These are phyloP conservation scores for Elongisporangium anandrum DNA, from an alignment of 352 stramenopile genomes.

Conservation along the genomic window DNA sequence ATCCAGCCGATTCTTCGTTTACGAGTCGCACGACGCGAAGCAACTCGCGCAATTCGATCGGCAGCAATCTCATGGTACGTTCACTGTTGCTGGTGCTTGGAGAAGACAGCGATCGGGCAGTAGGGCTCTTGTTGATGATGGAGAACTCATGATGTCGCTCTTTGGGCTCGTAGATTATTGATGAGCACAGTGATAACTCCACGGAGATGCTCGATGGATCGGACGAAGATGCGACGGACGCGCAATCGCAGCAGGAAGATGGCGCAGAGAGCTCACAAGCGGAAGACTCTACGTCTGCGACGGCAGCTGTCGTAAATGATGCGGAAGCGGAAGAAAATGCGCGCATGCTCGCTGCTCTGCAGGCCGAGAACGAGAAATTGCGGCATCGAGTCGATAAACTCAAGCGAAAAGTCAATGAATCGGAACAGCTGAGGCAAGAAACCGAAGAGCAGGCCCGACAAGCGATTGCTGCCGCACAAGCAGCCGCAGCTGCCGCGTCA, in stretches of 20 bases:
- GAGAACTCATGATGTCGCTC: background rate
- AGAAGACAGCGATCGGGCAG: too few relatives aligned
- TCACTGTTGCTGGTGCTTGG: too few relatives aligned
- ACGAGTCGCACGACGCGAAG: slow-evolving; percentile 27
- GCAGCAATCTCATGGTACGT: slow-evolving; percentile 42
- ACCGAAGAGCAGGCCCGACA: slow-evolving; percentile 43
- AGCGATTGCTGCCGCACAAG: slow-evolving; percentile 12
- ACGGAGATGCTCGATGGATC: slow-evolving; percentile 50
- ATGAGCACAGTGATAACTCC: slow-evolving; percentile 59
- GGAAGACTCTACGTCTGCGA: slow-evolving; percentile 19
- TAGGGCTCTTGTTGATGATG: background rate
- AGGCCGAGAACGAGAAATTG: slow-evolving; percentile 78
- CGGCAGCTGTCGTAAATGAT: slow-evolving; percentile 20
- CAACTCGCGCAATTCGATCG: slow-evolving; percentile 38
- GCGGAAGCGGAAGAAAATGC: slow-evolving; percentile 18
- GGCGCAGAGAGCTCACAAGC: slow-evolving; percentile 14
- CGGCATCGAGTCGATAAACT: slow-evolving; percentile 69
- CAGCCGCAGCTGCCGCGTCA: slow-evolving; percentile 5
- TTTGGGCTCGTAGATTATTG: slow-evolving; percentile 40
- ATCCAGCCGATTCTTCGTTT: slow-evolving; percentile 6
- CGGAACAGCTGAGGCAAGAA: slow-evolving; percentile 47
- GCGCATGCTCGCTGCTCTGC: slow-evolving; percentile 38
- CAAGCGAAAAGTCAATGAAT: slow-evolving; percentile 57
- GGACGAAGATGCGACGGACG: slow-evolving; percentile 43
- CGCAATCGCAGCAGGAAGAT: slow-evolving; percentile 33